A percentile compares a stretch with the other conserved stretches of the same genome.
These are phyloP conservation scores for Venturia aucupariae DNA, from an alignment of 2,329 filamentous ascomycete genomes.

Conservation along the genomic window DNA sequence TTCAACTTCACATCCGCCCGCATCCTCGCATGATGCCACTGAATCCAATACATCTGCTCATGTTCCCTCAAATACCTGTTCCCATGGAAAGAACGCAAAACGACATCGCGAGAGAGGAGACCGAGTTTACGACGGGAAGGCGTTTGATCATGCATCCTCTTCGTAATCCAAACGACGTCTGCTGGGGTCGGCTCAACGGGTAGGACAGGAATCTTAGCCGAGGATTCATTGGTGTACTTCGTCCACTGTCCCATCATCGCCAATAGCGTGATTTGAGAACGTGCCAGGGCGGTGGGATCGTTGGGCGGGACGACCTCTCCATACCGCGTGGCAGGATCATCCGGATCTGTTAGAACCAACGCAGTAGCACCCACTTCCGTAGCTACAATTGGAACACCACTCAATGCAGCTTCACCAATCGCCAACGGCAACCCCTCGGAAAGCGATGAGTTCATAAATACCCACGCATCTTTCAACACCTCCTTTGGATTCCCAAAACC, in stretches of 20 bases:
- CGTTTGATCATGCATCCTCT: slow-evolving; percentile 5
- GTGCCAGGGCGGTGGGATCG: slow-evolving; percentile 2
- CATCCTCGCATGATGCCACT: slow-evolving; percentile 5
- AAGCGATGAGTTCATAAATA: slow-evolving; percentile 42
- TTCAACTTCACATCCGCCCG: neutral
- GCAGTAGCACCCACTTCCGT: slow-evolving; percentile 8
- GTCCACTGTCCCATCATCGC: slow-evolving; percentile 9
- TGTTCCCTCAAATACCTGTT: slow-evolving; percentile 11
- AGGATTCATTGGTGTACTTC: neutral
- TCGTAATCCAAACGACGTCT: slow-evolving; percentile 7
- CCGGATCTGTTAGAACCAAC: slow-evolving; percentile 7
- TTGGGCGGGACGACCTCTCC: slow-evolving; percentile 7
- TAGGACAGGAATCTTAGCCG: neutral
- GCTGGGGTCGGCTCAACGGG: neutral
- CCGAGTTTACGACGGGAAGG: neutral
- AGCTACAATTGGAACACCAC: slow-evolving; percentile 31
- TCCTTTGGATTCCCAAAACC: slow-evolving; percentile 45
- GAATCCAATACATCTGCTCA: slow-evolving; percentile 12
- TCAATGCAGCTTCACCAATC: slow-evolving; percentile 37
- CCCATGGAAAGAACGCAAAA: slow-evolving; percentile 2
- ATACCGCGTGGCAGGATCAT: neutral
- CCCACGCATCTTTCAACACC: slow-evolving; percentile 47
- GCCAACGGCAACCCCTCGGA: slow-evolving; percentile 38
- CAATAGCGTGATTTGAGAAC: slow-evolving; percentile 1
- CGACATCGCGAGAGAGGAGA: neutral